Evolutionary conservation across 176 grass and related monocot species (phyloP).

Genomic region (Hyparrhenia diplandra): DNA sequence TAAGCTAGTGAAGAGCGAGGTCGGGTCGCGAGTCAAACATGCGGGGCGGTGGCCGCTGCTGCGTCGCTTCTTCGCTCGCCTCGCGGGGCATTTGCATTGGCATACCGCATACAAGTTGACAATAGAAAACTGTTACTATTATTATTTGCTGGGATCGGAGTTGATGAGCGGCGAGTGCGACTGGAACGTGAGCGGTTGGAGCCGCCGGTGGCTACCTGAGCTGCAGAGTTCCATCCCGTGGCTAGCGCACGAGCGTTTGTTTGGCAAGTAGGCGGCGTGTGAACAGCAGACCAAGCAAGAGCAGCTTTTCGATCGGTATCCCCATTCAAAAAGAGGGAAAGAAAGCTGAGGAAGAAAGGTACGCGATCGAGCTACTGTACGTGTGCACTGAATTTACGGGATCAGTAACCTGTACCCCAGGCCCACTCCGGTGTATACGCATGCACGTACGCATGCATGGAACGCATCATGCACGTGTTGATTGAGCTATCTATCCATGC

Average conservation of each 20-base stretch:
- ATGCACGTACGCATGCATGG: not conserved
- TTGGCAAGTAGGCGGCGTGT: not conserved
- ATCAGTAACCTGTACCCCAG: too few relatives aligned
- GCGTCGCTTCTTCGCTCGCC: constrained; percentile 39
- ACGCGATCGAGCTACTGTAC: too few relatives aligned
- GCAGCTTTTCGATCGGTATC: too few relatives aligned
- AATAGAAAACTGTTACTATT: not conserved
- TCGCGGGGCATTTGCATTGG: not conserved
- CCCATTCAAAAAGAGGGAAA: too few relatives aligned
- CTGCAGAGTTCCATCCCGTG: not conserved
- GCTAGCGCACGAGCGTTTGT: not conserved
- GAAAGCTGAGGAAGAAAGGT: too few relatives aligned
- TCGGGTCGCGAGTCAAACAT: not conserved
- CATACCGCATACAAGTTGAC: not conserved
- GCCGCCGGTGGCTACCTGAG: not conserved
- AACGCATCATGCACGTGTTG: not conserved
- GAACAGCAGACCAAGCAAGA: too few relatives aligned
- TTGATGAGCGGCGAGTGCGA: not conserved
- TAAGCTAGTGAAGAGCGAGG: not conserved
- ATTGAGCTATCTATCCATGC: not conserved
- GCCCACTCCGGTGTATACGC: too few relatives aligned
- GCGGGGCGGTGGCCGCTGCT: constrained; percentile 16
- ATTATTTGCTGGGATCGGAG: not conserved
- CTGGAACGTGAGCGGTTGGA: not conserved
- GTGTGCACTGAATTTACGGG: too few relatives aligned